Percentiles rank a stretch among this genome's conserved stretches.
Conservation (phyloP, 2,329 filamentous ascomycete genomes). For the Ilyonectria mors-panacis region DNA sequence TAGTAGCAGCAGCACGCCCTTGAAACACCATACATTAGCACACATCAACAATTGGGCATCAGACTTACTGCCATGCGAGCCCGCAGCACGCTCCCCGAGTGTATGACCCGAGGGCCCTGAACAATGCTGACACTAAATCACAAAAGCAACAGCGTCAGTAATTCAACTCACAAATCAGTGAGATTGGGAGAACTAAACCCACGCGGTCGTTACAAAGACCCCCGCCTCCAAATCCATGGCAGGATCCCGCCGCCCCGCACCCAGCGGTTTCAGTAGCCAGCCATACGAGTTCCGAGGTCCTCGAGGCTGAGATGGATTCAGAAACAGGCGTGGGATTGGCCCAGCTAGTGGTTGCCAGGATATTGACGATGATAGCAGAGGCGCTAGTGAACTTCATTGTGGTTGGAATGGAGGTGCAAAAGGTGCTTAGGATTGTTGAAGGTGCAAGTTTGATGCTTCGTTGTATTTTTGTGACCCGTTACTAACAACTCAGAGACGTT, state of each 20-base stretch:
- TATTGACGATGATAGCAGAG: not conserved
- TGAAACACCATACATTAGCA: not conserved
- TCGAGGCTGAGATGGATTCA: not conserved
- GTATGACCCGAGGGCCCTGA: conserved; percentile 5
- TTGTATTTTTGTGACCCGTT: not conserved
- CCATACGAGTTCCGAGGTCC: not conserved
- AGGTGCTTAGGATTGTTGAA: not conserved
- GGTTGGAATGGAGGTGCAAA: not conserved
- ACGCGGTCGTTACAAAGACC: conserved; percentile 19
- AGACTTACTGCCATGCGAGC: conserved; percentile 15
- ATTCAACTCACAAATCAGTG: not conserved
- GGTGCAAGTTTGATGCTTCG: not conserved
- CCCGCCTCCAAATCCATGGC: conserved; percentile 12
- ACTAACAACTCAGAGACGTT: not conserved
- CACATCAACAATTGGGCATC: no score
- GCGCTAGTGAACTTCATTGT: not conserved
- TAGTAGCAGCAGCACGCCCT: conserved; percentile 27
- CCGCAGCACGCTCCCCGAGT: conserved; percentile 20
- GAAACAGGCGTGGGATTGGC: not conserved
- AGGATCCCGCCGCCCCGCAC: conserved; percentile 19
- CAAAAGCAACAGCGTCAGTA: not conserved
- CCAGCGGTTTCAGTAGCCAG: not conserved
- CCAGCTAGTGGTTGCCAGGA: not conserved
- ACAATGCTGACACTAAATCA: conserved; percentile 19
- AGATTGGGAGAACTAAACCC: not conserved